Evolutionary conservation across 1,139 yeast genomes (phyloP), one percentile per base, ranked within the genome.

Genomic region (Yamadazyma jaroonii): DNA sequence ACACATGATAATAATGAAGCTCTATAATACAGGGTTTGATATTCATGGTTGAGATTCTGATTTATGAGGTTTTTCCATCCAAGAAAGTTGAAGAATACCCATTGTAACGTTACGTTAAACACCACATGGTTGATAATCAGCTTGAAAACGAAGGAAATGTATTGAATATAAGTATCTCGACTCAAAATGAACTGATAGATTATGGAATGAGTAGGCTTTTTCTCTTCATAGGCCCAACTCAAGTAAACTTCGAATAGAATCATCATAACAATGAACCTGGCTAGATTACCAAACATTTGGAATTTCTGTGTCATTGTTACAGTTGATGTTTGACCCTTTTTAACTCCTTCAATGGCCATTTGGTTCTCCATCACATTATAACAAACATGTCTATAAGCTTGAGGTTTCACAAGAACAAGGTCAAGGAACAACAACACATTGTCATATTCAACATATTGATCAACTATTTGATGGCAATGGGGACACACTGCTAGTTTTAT

Each of bases 391-490:
- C 95, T 72, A 50, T 88, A 90, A 0, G 97, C 97, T 49, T 83
- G 94, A 3, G 94, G 90, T 54, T 89, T 87, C 46, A 92, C 64
- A 10, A 92, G 72, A 38, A 92, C 62, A 31, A 90, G 70, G 53
- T 94, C 98, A 26, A 94, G 81, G 53, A 88, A 85, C 22, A 92
- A 64, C 2, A 92, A 66, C 14, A 90, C 95, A 38, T 80, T 77
- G 57, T 92, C 99, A 48, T 81, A 84, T 56, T 92, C 99, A 29
- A 92, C 84, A 61, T 94, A 92, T 56, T 85, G 84, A 61, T 92
- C 99, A 2, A 92, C 95, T 12, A 86, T 79, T 38, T 72, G 67
- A 31, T 77, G 73, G 57, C 99, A 92, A 21, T 64, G 58, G 1
- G 79, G 68, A 52, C 99, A 92, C 31, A 83, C 81, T 0, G 96